These are phyloP conservation scores for Sambucus nigra DNA, from an alignment of 129 eudicot species.

Conservation along the genomic window DNA sequence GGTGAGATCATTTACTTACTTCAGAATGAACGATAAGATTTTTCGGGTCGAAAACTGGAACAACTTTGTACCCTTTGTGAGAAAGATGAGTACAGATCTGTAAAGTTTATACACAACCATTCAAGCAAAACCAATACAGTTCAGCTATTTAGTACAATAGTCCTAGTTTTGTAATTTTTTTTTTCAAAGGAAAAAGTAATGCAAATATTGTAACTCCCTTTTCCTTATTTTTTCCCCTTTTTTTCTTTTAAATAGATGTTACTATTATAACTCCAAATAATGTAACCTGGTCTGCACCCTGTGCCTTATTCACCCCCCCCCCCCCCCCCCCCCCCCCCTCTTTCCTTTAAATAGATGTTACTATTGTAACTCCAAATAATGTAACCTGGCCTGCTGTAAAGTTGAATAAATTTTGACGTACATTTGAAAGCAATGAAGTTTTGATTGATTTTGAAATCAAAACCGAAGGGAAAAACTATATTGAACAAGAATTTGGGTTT, in stretches of 20 bases:
- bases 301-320: neutral
- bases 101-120: constrained; percentile 14
- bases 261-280: neutral
- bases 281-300: neutral
- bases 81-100: constrained; percentile 43
- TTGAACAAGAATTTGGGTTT: constrained; percentile 1
- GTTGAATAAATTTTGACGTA: neutral
- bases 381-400: neutral
- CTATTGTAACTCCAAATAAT: neutral
- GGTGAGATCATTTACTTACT: constrained; percentile 54
- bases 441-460: neutral
- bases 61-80: constrained; percentile 56
- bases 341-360: neutral
- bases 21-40: constrained; percentile 51
- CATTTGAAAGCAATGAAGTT: neutral
- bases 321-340: neutral
- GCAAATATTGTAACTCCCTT: neutral
- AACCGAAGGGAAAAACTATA: neutral
- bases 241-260: neutral
- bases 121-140: constrained; percentile 1
- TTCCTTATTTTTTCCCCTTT: neutral
- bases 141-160: neutral
- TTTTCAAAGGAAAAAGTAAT: neutral
- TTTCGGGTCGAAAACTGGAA: constrained; percentile 63
- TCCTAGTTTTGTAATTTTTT: too few relatives aligned